Base-by-base conservation (phyloP, 768 basidiomycete species). In the Sporobolomyces phaffii region DNA sequence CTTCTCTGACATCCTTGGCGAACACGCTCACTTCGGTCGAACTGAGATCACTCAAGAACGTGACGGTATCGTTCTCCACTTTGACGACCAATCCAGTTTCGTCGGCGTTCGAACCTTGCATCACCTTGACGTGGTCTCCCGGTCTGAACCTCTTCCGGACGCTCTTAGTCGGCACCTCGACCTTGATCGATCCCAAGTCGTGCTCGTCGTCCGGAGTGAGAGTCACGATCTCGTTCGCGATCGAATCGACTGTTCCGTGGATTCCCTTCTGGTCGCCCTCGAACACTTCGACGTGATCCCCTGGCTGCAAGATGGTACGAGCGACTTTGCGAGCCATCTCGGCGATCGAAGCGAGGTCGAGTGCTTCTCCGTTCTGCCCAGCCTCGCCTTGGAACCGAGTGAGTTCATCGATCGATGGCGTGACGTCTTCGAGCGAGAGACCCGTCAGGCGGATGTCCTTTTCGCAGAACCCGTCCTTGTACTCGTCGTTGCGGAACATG, bases 41-140 rank as follows among this genome's bases (percentile, higher is more conserved):
- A 3, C 89, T 88, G 85, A 98, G 89, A 76, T 98, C 96, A n/a
- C 91, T 94, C 72, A 96, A 79, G 80, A 98, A 92, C 1, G 94
- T 97, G 20, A 98, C 89, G 29, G 91, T 85, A 57, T 92, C 90
- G 73, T 90, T 90, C 6, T 87, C 82, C 24, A 93, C 87, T 26
- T 91, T 87, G 28, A 98, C 88, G 41, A 99, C 94, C 73, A 98
- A 82, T 80, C 96, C 96, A 5, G 92, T 93, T 78, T 96, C 93
- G 74, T 96, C 90, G 11, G 85, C 84, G 75, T 97, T 96, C 78
- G 91, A 87, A 28, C 96, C 96, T 20, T 86, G 83, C 86, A 98
- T 91, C 63, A 98, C 94, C 79, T 98, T 98, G 78, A 99, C 91
- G 74, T 99, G 96, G 78, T 98, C 94, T 75, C 96, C 96, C 61